Percentiles rank a stretch among this genome's conserved stretches.
phyloP scores from a whole-genome alignment of 2,329 filamentous ascomycete species.

The Colletotrichum plurivorum region DNA sequence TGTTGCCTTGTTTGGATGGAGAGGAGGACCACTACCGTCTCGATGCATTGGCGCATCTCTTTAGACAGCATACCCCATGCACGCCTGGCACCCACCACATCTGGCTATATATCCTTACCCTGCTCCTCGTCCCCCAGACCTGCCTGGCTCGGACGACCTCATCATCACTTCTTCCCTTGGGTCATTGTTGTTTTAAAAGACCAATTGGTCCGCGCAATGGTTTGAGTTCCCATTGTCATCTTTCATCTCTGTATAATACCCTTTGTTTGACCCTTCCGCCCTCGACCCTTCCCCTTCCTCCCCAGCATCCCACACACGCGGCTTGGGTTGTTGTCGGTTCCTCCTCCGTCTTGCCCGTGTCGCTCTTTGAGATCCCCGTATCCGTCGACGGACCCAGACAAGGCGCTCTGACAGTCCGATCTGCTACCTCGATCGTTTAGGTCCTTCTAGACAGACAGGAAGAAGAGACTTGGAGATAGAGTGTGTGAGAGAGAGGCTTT shows the following conservation, averaged over 20 bases:
- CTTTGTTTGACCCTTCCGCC: constrained; percentile 47
- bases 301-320: constrained; percentile 38
- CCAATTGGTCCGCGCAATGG: constrained; percentile 55
- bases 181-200: constrained; percentile 48
- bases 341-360: constrained; percentile 37
- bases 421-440: constrained; percentile 31
- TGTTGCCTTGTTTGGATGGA: constrained; percentile 35
- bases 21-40: constrained; percentile 31
- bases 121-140: constrained; percentile 53
- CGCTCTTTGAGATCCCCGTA: constrained; percentile 37
- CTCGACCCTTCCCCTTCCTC: constrained; percentile 40
- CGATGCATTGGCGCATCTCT: constrained; percentile 41
- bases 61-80: constrained; percentile 29
- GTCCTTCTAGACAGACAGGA: constrained; percentile 37
- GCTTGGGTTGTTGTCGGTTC: constrained; percentile 39
- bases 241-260: constrained; percentile 41
- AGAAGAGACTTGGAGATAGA: constrained; percentile 37
- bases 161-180: constrained; percentile 45
- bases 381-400: constrained; percentile 29
- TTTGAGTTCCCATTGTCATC: constrained; percentile 48
- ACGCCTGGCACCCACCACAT: constrained; percentile 33
- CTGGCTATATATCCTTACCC: constrained; percentile 63
- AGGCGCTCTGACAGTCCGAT: constrained; percentile 28
- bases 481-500: constrained; percentile 22
- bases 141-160: constrained; percentile 43